Percentiles rank a stretch among this genome's conserved stretches.
These are phyloP conservation scores for Aspergillus novoparasiticus DNA, from an alignment of 2,329 filamentous ascomycete genomes.

Conservation along the genomic window DNA sequence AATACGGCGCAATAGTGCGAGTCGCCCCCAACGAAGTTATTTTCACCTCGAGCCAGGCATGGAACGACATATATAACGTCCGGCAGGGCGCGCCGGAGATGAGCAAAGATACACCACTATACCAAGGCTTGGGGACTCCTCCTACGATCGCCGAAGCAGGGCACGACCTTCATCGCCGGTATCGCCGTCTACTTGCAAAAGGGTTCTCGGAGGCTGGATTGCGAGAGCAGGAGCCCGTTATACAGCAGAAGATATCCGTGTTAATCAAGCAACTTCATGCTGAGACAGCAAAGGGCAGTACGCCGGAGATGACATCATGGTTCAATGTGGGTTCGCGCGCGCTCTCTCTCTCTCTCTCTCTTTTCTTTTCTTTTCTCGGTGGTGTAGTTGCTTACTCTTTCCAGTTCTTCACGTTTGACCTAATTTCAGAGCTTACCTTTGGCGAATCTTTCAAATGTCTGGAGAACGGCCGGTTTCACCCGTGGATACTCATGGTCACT, in stretches of 20 bases:
- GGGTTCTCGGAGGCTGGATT: slow-evolving; percentile 41
- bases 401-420: slow-evolving; percentile 21
- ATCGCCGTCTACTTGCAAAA: slow-evolving; percentile 36
- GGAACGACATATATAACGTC: not conserved
- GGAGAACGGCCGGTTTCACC: not conserved
- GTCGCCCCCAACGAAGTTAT: not conserved
- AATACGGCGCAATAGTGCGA: not conserved
- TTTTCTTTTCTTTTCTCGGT: not conserved
- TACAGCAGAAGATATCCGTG: slow-evolving; percentile 34
- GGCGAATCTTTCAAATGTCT: slow-evolving; percentile 12
- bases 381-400: not conserved
- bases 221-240: slow-evolving; percentile 35
- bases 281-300: not conserved
- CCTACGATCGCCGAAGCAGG: slow-evolving; percentile 19
- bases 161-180: slow-evolving; percentile 29
- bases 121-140: not conserved
- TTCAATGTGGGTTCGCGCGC: not conserved
- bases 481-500: not conserved
- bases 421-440: slow-evolving; percentile 23
- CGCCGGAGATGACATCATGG: not conserved
- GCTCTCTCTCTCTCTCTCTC: not conserved
- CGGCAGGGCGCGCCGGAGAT: not conserved
- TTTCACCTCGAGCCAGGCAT: not conserved
- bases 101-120: not conserved
- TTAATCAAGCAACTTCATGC: slow-evolving; percentile 25